Conservation (phyloP, 2,329 filamentous ascomycete species). For the Didymella arachidicola region DNA sequence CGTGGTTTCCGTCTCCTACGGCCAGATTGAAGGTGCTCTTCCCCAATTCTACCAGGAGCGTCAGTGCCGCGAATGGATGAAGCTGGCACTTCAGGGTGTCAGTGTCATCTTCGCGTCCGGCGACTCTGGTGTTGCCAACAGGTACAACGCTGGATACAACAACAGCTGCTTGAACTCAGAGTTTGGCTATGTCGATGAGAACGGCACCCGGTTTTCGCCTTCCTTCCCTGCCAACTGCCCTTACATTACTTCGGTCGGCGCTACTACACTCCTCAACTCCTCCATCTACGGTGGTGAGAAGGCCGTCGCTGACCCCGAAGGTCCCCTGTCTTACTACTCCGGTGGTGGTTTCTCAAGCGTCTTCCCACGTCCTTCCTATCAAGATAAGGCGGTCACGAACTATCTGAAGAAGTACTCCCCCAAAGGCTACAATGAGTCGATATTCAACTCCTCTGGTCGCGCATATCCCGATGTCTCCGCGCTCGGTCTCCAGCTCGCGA, state of each 20-base stretch:
- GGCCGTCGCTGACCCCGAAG: constrained; percentile 34
- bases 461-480: constrained; percentile 68
- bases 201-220: constrained; percentile 56
- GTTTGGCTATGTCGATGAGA: constrained; percentile 19
- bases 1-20: constrained; percentile 62
- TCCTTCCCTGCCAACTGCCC: constrained; percentile 71
- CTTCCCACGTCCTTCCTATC: constrained; percentile 58
- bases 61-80: constrained; percentile 58
- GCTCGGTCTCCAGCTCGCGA: constrained; percentile 58
- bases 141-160: constrained; percentile 24
- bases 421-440: constrained; percentile 14
- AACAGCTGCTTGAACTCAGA: constrained; percentile 28
- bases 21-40: constrained; percentile 61
- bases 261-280: constrained; percentile 49
- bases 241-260: constrained; percentile 68
- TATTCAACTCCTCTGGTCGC: constrained; percentile 53
- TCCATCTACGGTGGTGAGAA: constrained; percentile 57
- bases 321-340: constrained; percentile 20
- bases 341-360: constrained; percentile 57
- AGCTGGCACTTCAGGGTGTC: constrained; percentile 54
- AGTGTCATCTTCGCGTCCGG: constrained; percentile 59
- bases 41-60: constrained; percentile 59
- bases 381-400: constrained; percentile 39
- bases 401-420: constrained; percentile 21
- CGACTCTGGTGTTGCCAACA: constrained; percentile 45